phyloP scores from a whole-genome alignment of 2,329 filamentous ascomycete genomes.

The Sodiomyces alkalinus region DNA sequence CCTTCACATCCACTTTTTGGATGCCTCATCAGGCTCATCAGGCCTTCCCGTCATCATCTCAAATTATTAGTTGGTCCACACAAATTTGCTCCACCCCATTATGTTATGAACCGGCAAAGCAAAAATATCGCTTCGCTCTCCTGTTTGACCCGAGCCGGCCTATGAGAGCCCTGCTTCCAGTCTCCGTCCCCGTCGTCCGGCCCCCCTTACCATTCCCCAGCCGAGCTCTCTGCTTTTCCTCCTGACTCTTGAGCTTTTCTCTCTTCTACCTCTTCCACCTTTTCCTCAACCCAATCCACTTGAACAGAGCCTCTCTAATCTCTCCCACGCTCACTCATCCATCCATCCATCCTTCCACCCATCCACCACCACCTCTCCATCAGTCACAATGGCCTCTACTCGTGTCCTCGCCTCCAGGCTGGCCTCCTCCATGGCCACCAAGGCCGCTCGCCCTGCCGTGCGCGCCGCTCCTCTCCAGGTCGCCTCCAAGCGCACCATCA shows the following conservation, averaged over 20 bases:
- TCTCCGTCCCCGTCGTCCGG: constrained; percentile 9
- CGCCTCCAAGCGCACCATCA: constrained; percentile 58
- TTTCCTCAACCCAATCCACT: constrained; percentile 7
- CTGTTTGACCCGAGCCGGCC: constrained; percentile 6
- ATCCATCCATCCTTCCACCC: constrained; percentile 10
- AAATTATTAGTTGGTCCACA: too few relatives aligned
- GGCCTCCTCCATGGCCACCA: constrained; percentile 61
- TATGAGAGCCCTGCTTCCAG: constrained; percentile 9
- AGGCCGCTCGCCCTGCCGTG: constrained; percentile 63
- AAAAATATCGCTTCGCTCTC: neutral
- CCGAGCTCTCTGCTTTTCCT: constrained; percentile 15
- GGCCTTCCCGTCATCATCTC: too few relatives aligned
- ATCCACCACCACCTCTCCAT: constrained; percentile 25
- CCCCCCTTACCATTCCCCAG: constrained; percentile 7
- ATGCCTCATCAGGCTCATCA: too few relatives aligned
- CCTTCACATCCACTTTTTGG: neutral
- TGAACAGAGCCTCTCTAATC: constrained; percentile 8
- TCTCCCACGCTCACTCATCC: constrained; percentile 8
- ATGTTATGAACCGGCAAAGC: too few relatives aligned
- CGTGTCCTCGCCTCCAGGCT: constrained; percentile 66
- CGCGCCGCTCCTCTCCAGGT: constrained; percentile 39
- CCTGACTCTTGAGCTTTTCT: constrained; percentile 17
- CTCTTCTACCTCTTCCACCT: constrained; percentile 26
- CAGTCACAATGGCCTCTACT: constrained; percentile 63
- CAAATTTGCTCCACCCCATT: too few relatives aligned